Percentiles rank a stretch among this genome's conserved stretches.
Evolutionary conservation across 805 yeast genomes (phyloP).

Genomic region (Wickerhamiella hasegawae): DNA sequence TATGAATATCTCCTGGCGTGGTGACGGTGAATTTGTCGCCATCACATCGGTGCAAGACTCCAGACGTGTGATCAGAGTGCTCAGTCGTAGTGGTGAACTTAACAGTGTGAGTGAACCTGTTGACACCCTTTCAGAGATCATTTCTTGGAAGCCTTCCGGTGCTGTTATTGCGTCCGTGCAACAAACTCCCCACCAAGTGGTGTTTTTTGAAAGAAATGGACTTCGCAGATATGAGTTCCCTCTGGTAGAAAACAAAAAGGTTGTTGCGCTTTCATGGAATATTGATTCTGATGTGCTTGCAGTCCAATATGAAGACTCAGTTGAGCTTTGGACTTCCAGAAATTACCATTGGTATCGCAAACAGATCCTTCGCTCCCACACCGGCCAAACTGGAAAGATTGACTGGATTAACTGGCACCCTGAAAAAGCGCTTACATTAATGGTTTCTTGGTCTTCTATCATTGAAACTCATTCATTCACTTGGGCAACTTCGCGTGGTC

Average conservation of each 20-base stretch:
- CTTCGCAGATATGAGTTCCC: conserved; percentile 72
- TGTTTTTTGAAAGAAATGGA: conserved; percentile 89
- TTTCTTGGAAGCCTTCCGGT: conserved; percentile 89
- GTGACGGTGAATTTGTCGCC: conserved; percentile 77
- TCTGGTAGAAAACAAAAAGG: conserved; percentile 30
- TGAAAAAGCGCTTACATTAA: conserved; percentile 63
- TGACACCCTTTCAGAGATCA: conserved; percentile 54
- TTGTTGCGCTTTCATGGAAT: conserved; percentile 59
- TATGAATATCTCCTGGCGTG: conserved; percentile 72
- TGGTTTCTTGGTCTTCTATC: conserved; percentile 25
- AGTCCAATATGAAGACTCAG: conserved; percentile 38
- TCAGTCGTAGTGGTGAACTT: conserved; percentile 54
- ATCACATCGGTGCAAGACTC: conserved; percentile 36
- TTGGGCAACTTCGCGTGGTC: conserved; percentile 50
- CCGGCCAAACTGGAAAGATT: not conserved
- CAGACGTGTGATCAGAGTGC: conserved; percentile 73
- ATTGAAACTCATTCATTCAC: conserved; percentile 29
- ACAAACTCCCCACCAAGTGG: conserved; percentile 29
- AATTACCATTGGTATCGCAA: conserved; percentile 95
- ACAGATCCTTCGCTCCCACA: conserved; percentile 38
- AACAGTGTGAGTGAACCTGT: conserved; percentile 82
- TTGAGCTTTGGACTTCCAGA: conserved; percentile 83
- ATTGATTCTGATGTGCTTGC: conserved; percentile 65
- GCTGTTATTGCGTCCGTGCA: conserved; percentile 71
- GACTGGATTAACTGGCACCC: conserved; percentile 55